Percentiles rank a stretch among this genome's conserved stretches.
Evolutionary conservation across 306 rosid species (phyloP).

Genomic region (Cicer arietinum): DNA sequence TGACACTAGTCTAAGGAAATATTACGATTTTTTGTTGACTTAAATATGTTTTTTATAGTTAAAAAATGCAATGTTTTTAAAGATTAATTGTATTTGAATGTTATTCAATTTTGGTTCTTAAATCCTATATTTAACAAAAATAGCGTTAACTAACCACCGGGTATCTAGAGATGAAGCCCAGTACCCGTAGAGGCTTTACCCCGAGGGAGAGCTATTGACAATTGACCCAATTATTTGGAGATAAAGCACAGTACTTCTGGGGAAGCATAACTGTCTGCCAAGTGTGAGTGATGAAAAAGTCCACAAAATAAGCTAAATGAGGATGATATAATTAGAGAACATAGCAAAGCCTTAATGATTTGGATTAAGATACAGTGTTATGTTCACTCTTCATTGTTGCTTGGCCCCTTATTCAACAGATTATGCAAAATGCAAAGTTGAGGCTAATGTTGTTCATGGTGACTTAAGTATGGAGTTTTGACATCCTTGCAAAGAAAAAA

Average conservation of each 20-base stretch:
- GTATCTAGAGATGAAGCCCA: background rate
- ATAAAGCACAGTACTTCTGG: background rate
- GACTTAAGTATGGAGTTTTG: background rate
- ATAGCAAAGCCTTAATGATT: background rate
- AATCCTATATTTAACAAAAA: background rate
- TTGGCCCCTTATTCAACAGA: conserved; percentile 5
- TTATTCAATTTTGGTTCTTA: conserved; percentile 4
- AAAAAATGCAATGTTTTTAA: background rate
- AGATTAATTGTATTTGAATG: background rate
- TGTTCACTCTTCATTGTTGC: background rate
- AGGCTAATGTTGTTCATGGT: conserved; percentile 6
- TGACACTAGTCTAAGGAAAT: conserved; percentile 5
- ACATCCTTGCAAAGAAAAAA: background rate
- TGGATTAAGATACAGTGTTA: background rate
- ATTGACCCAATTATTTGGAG: background rate
- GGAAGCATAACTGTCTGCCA: background rate
- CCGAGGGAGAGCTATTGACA: background rate
- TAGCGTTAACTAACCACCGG: background rate
- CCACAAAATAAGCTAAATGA: conserved; percentile 6
- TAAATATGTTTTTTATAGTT: background rate
- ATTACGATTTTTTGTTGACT: background rate
- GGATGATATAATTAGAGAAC: conserved; percentile 3
- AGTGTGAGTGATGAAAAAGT: conserved; percentile 2
- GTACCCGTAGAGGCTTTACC: background rate
- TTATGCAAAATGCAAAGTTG: background rate